These are phyloP conservation scores for Halophytophthora polymorphica DNA, from an alignment of 352 stramenopile species.

Conservation along the genomic window DNA sequence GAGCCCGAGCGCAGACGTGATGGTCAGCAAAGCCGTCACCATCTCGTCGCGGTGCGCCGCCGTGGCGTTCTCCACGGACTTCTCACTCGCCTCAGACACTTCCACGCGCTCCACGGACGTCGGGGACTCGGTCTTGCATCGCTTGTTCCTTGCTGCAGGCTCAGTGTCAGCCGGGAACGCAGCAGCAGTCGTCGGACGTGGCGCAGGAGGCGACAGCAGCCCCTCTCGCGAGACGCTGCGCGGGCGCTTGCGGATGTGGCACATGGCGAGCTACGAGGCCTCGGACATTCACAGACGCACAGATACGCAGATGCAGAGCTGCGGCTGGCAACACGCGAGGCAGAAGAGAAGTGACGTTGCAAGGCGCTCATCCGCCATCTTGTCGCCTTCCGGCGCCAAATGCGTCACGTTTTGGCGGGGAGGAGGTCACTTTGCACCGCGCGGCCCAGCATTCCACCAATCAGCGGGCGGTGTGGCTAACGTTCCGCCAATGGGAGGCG, in stretches of 20 bases:
- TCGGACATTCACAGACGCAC: constrained; percentile 6
- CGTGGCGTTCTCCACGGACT: constrained; percentile 21
- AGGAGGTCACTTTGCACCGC: constrained; percentile 8
- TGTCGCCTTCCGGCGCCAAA: constrained; percentile 1
- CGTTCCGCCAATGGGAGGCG: constrained; percentile 36
- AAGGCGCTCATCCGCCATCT: constrained; percentile 5
- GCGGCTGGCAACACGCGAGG: constrained; percentile 6
- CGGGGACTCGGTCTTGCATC: constrained; percentile 20
- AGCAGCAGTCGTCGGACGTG: constrained; percentile 5
- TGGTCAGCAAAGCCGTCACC: constrained; percentile 59
- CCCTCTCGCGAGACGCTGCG: constrained; percentile 12
- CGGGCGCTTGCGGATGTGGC: constrained; percentile 23
- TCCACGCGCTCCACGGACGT: constrained; percentile 16
- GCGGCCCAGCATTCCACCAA: constrained; percentile 30
- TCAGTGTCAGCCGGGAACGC: background rate
- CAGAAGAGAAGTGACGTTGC: constrained; percentile 31
- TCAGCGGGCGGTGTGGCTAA: constrained; percentile 11
- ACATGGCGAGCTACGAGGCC: constrained; percentile 11
- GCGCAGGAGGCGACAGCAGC: constrained; percentile 12
- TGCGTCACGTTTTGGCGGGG: constrained; percentile 28
- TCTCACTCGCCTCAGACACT: constrained; percentile 8
- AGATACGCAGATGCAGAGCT: background rate
- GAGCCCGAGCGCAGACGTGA: constrained; percentile 54
- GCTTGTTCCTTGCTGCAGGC: constrained; percentile 4
- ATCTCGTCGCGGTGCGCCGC: constrained; percentile 58